A percentile compares a stretch with the other conserved stretches of the same genome.
Conservation (phyloP, 73 alveolate genomes). For the Halteria grandinella region DNA sequence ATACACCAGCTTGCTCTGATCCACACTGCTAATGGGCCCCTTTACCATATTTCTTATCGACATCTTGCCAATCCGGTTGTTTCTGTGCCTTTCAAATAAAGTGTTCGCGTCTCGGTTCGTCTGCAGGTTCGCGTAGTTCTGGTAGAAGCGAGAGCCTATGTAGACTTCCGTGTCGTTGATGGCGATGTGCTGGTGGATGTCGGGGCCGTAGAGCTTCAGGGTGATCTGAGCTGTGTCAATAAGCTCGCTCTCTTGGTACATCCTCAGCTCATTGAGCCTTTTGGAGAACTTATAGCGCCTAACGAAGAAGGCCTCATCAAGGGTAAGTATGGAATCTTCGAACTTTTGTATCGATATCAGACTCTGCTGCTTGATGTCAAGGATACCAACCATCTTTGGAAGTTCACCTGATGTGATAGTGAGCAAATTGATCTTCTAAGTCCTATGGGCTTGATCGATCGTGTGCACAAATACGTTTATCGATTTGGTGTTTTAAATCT, state of each 20-base stretch:
- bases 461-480: no score
- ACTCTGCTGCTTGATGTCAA: neutral
- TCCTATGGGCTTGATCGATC: no score
- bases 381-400: slow-evolving; percentile 9
- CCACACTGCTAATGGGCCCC: slow-evolving; percentile 32
- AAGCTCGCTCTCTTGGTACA: slow-evolving; percentile 23
- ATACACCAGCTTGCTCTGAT: slow-evolving; percentile 1
- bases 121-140: neutral
- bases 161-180: slow-evolving; percentile 28
- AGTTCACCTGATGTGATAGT: slow-evolving; percentile 1
- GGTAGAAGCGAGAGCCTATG: slow-evolving; percentile 33
- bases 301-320: slow-evolving; percentile 27
- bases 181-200: neutral
- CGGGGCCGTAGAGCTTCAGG: neutral
- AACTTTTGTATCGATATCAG: neutral
- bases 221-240: slow-evolving; percentile 11
- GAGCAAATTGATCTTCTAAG: slow-evolving; percentile 5
- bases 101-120: neutral
- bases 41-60: neutral
- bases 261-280: neutral
- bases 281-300: slow-evolving; percentile 5
- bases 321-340: slow-evolving; percentile 8
- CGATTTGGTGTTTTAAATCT: no score
- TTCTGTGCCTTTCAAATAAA: slow-evolving; percentile 11
- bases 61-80: slow-evolving; percentile 9